Evolutionary conservation across 75 land plant genomes (phyloP), one percentile per base, ranked within the genome.

Genomic region (Picea sitchensis): DNA sequence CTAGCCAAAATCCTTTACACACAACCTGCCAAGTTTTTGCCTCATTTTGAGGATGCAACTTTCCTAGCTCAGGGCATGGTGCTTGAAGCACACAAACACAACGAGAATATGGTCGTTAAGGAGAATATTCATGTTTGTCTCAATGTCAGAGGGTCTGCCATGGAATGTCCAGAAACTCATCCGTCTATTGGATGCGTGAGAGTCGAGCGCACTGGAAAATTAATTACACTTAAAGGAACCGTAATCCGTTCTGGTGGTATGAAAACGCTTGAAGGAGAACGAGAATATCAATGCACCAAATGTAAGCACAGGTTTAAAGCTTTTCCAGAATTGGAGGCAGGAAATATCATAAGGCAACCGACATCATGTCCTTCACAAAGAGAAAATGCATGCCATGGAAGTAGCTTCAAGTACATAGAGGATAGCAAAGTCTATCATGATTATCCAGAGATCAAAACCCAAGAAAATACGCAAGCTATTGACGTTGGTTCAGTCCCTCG

Each of bases 401-500:
- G 79, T 58, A 86, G 59, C 38, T 97, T 97, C 72, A 77, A 80
- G 60, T 74, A 77, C 41, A 75, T 95, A 32, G 95, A 91, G 80
- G 91, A 81, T 21, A 86, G 86, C 38, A 88, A 80, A 67, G 79
- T 90, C 12, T 91, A 91, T 76, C 99, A 91, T 88, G 99, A 97
- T 79, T 97, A 97, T 76, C 99, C 95, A 80, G 98, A 97, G 79
- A 94, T 97, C 63, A 97, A 97, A 79, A 91, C 95, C 21, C 99
- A 97, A 81, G 99, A 97, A 68, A 95, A 83, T 59, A 84, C 91
- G 60, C 98, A 97, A 58, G 86, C 91, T 13, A 78, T 97, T 71
- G 95, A 89, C 81, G 95, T 96, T 67, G 99, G 99, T 54, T 93
- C 92, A 47, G 93, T 96, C 56, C 98, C 98, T 80, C 98, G 99